A percentile compares a stretch with the other conserved stretches of the same genome.
phyloP scores from a whole-genome alignment of 148 eudicot genomes.

The Rhododendron vialii region DNA sequence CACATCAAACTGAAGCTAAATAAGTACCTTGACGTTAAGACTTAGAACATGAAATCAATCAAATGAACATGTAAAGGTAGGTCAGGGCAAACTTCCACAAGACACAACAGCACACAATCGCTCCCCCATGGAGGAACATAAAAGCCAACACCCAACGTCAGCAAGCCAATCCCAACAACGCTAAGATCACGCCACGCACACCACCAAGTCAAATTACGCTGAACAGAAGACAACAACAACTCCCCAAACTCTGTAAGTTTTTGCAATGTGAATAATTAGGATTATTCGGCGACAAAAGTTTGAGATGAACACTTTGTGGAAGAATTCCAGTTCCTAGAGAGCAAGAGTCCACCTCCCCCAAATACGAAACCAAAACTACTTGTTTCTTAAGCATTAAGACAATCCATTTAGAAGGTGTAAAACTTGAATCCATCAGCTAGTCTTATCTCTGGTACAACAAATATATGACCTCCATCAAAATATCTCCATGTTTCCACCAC shows the following conservation, averaged over 20 bases:
- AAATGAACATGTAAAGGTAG: too few species aligned
- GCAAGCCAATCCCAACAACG: too few species aligned
- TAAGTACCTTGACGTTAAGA: neutral
- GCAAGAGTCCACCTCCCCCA: neutral
- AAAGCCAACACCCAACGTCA: too few species aligned
- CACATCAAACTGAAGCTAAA: conserved; percentile 23
- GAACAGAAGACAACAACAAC: too few species aligned
- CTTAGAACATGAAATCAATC: neutral
- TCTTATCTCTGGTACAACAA: neutral
- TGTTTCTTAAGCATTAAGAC: neutral
- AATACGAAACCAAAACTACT: neutral
- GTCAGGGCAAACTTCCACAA: too few species aligned
- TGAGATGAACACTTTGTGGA: neutral
- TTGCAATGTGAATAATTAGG: too few species aligned
- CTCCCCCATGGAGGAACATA: too few species aligned
- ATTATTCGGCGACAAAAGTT: neutral
- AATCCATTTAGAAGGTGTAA: neutral
- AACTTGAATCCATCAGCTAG: neutral
- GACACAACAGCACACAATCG: too few species aligned
- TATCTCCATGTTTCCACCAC: neutral
- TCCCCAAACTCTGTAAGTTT: too few species aligned
- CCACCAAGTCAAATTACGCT: too few species aligned
- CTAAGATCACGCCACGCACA: too few species aligned
- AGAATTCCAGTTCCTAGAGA: neutral
- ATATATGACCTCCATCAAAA: neutral